Evolutionary conservation across 176 grass and related monocot genomes (phyloP).

Genomic region (Poa annua): DNA sequence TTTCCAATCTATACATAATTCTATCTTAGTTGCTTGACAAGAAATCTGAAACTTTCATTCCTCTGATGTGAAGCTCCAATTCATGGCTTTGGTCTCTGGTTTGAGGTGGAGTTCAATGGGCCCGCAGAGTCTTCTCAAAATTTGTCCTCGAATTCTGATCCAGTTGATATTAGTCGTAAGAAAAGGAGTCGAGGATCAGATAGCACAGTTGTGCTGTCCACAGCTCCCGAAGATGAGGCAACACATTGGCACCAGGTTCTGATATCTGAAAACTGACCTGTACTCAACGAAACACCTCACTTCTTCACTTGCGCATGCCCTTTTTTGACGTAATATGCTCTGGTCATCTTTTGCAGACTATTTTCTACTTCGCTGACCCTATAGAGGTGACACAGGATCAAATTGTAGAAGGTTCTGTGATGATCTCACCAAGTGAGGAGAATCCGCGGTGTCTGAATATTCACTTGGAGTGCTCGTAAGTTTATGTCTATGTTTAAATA

Average conservation of each 20-base stretch:
- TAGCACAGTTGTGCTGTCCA: constrained; percentile 71
- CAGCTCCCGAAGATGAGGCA: constrained; percentile 81
- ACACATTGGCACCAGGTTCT: constrained; percentile 95
- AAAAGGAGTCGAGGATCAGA: constrained; percentile 58
- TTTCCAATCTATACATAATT: background rate
- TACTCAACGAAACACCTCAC: constrained; percentile 11
- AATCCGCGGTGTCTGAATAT: constrained; percentile 87
- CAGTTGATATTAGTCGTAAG: constrained; percentile 55
- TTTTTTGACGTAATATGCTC: constrained; percentile 23
- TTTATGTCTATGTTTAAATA: constrained; percentile 17
- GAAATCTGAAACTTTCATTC: constrained; percentile 31
- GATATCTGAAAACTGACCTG: constrained; percentile 16
- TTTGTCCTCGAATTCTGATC: constrained; percentile 40
- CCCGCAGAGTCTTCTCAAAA: constrained; percentile 55
- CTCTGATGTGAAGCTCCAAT: constrained; percentile 63
- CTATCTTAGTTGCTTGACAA: constrained; percentile 26
- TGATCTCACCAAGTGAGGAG: constrained; percentile 71
- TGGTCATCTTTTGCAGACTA: constrained; percentile 67
- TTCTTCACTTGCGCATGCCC: background rate
- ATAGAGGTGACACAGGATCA: constrained; percentile 86
- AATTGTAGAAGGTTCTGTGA: constrained; percentile 82
- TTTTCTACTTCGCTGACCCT: constrained; percentile 88
- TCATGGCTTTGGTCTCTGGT: constrained; percentile 97
- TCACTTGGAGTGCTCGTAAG: constrained; percentile 86
- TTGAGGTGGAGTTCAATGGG: constrained; percentile 94